Conservation (phyloP, 1,284 basidiomycete genomes). For the Puccinia hordei region DNA sequence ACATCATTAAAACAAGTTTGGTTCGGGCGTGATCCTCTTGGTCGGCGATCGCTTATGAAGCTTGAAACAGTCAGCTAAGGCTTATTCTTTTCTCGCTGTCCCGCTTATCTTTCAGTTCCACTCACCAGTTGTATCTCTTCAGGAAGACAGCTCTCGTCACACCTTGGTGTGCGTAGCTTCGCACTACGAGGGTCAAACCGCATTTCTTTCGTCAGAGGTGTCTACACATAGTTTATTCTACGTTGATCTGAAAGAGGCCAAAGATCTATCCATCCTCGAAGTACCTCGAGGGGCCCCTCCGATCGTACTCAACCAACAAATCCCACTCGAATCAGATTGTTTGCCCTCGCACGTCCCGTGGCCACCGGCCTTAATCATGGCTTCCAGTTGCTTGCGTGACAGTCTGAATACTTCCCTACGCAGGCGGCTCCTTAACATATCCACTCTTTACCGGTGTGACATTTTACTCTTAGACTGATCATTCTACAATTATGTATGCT, state of each 20-base stretch:
- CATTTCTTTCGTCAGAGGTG: conserved; percentile 6
- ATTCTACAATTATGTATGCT: not conserved
- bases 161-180: conserved; percentile 61
- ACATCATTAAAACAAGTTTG: conserved; percentile 64
- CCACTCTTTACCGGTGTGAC: conserved; percentile 28
- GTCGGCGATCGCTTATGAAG: conserved; percentile 81
- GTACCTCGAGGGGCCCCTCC: conserved; percentile 1
- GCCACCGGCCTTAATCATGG: not conserved
- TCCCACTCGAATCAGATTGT: conserved; percentile 21
- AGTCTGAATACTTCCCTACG: not conserved
- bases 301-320: conserved; percentile 4
- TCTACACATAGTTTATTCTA: conserved; percentile 20
- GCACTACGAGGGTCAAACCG: conserved; percentile 44
- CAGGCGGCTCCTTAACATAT: conserved; percentile 11
- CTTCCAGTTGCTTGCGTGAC: not conserved
- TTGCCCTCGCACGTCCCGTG: not conserved
- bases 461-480: not conserved
- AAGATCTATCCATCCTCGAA: not conserved
- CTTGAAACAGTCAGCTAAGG: conserved; percentile 64
- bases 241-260: not conserved
- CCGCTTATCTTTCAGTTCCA: conserved; percentile 67
- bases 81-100: conserved; percentile 67
- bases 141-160: conserved; percentile 66
- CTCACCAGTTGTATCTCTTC: conserved; percentile 66
- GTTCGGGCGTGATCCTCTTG: conserved; percentile 85